Conservation (phyloP, 2,329 filamentous ascomycete species). For the Penicillium digitatum region DNA sequence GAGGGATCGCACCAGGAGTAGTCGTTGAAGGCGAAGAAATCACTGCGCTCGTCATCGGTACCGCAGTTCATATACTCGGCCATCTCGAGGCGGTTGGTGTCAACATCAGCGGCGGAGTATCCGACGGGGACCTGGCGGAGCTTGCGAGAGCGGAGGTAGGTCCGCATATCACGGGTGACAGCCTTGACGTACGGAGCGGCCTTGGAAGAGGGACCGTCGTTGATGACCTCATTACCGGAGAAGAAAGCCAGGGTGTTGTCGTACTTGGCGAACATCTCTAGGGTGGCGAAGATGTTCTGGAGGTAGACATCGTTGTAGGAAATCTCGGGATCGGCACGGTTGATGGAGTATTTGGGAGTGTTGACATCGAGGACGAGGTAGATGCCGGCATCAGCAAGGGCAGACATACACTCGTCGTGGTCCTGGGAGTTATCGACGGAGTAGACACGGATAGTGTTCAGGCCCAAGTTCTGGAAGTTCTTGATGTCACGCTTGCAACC, state of each 20-base stretch:
- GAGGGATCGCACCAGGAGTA: conserved; percentile 74
- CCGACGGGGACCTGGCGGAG: conserved; percentile 69
- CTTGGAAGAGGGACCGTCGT: conserved; percentile 61
- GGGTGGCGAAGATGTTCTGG: conserved; percentile 79
- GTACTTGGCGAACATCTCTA: conserved; percentile 79
- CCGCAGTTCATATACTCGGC: conserved; percentile 94
- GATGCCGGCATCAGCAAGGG: conserved; percentile 77
- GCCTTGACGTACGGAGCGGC: conserved; percentile 74
- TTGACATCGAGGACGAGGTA: conserved; percentile 91
- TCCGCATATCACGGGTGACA: conserved; percentile 70
- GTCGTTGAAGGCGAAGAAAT: conserved; percentile 88
- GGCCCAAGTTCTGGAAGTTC: conserved; percentile 76
- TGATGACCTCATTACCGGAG: conserved; percentile 77
- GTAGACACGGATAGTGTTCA: conserved; percentile 92
- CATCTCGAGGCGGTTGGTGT: conserved; percentile 79
- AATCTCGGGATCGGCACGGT: conserved; percentile 64
- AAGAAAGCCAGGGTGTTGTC: conserved; percentile 84
- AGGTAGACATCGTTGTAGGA: conserved; percentile 89
- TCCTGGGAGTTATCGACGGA: conserved; percentile 79
- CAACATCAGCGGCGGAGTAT: conserved; percentile 74
- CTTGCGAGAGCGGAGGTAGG: conserved; percentile 60
- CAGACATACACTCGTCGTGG: conserved; percentile 82
- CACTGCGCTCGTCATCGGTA: conserved; percentile 72
- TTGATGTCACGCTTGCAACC: conserved; percentile 75
- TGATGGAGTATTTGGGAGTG: conserved; percentile 84